Evolutionary conservation across 2,329 filamentous ascomycete genomes (phyloP).

Genomic region (Stagonosporopsis chrysanthemi): DNA sequence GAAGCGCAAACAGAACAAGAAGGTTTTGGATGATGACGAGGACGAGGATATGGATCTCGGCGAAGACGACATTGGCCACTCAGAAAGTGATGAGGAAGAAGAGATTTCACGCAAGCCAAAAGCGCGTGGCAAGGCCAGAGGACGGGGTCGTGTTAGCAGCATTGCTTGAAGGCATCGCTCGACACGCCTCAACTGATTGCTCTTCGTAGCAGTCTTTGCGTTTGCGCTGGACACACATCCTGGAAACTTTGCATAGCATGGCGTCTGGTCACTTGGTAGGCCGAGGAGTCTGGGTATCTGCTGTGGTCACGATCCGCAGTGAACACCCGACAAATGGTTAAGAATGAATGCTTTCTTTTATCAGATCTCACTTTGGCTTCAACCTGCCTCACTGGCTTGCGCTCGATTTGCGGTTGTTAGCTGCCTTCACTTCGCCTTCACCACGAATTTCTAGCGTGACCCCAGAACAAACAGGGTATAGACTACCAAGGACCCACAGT

Average conservation of each 20-base stretch:
- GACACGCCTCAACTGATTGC: not conserved
- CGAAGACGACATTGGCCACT: slow-evolving; percentile 38
- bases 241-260: slow-evolving; percentile 23
- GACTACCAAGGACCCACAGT: not conserved
- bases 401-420: not conserved
- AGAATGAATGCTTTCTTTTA: not conserved
- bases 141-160: slow-evolving; percentile 26
- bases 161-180: slow-evolving; percentile 11
- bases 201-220: not conserved
- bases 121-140: slow-evolving; percentile 25
- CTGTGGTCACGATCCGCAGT: not conserved
- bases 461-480: not conserved
- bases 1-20: slow-evolving; percentile 37
- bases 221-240: not conserved
- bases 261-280: slow-evolving; percentile 14
- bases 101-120: slow-evolving; percentile 32
- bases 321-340: not conserved
- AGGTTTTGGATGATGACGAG: slow-evolving; percentile 20
- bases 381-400: not conserved
- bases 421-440: slow-evolving; percentile 1
- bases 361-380: not conserved
- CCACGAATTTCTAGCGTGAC: not conserved
- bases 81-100: slow-evolving; percentile 34
- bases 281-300: not conserved
- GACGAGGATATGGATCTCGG: slow-evolving; percentile 32